A percentile compares a stretch with the other conserved stretches of the same genome.
Evolutionary conservation across 306 rosid species (phyloP).

Genomic region (Gillenia trifoliata): DNA sequence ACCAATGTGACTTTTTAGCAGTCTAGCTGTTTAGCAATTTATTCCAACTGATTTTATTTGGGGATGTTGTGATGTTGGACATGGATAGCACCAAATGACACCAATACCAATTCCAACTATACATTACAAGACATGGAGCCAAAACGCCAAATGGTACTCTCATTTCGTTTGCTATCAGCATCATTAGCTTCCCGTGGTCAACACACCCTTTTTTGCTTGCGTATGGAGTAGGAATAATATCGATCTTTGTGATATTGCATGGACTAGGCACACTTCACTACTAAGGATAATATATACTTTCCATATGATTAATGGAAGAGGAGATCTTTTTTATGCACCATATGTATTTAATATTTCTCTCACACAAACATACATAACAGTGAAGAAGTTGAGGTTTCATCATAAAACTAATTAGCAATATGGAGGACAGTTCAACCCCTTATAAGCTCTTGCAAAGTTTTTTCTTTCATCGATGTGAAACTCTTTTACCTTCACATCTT

Average conservation of each 20-base stretch:
- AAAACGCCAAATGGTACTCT: neutral
- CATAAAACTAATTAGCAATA: no score
- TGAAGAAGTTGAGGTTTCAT: no score
- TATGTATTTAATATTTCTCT: neutral
- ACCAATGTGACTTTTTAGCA: neutral
- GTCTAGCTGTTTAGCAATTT: neutral
- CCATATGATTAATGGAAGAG: neutral
- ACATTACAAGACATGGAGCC: neutral
- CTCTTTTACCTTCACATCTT: no score
- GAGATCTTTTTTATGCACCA: neutral
- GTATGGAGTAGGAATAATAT: neutral
- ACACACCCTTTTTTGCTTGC: neutral
- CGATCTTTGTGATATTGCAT: no score
- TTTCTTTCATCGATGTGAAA: no score
- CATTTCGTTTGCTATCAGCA: neutral
- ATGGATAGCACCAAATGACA: neutral
- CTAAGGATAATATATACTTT: neutral
- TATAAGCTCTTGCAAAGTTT: no score
- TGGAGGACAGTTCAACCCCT: no score
- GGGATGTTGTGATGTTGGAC: neutral
- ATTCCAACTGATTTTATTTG: neutral
- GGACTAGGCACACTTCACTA: no score
- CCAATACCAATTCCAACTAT: neutral
- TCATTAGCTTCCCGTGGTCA: neutral
- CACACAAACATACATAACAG: neutral